These are phyloP conservation scores for Gynochthodes officinalis DNA, from an alignment of 257 asterid genomes.

Conservation along the genomic window DNA sequence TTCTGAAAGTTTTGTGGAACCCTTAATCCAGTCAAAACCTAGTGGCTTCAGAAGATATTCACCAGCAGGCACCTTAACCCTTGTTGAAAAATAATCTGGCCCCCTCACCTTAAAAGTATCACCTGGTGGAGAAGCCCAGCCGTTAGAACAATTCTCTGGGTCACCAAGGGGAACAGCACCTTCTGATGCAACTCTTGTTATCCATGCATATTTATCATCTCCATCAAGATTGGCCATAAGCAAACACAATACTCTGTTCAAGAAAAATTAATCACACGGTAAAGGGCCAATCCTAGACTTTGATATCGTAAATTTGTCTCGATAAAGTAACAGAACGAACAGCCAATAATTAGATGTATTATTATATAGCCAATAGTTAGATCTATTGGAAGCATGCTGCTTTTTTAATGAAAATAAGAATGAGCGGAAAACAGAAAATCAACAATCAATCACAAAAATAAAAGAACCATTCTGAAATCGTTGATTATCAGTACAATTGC, in stretches of 20 bases:
- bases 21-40: constrained; percentile 89
- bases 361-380: not conserved
- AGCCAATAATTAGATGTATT: not conserved
- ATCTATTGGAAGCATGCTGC: not conserved
- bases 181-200: constrained; percentile 61
- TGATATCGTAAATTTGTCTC: not conserved
- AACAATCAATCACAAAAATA: not conserved
- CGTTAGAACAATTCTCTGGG: constrained; percentile 54
- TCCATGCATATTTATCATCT: constrained; percentile 50
- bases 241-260: constrained; percentile 18
- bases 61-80: constrained; percentile 60
- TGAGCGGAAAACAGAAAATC: constrained; percentile 1
- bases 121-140: constrained; percentile 88
- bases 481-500: not conserved
- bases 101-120: constrained; percentile 74
- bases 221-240: constrained; percentile 47
- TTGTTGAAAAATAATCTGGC: constrained; percentile 56
- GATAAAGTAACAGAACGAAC: not conserved
- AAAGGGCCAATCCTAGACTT: not conserved
- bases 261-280: constrained; percentile 4
- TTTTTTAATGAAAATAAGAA: not conserved
- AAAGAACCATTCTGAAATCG: not conserved
- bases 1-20: constrained; percentile 62
- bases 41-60: constrained; percentile 72
- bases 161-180: constrained; percentile 66